These are phyloP conservation scores for Achaetomiella virescens DNA, from an alignment of 495 filamentous ascomycete species.

Conservation along the genomic window DNA sequence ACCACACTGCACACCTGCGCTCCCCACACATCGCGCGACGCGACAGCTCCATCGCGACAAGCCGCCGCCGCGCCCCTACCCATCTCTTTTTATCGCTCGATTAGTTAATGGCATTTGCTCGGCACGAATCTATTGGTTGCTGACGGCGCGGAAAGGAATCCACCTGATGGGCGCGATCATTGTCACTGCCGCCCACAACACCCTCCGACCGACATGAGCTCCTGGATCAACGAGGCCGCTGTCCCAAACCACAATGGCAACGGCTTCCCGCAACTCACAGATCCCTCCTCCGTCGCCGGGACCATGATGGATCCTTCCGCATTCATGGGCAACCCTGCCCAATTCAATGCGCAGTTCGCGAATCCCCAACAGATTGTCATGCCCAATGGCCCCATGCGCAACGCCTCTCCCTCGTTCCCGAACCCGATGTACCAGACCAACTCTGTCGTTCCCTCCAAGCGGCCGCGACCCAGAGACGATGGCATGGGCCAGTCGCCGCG, in stretches of 20 bases:
- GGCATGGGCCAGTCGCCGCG: conserved; percentile 75
- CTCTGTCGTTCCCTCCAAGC: conserved; percentile 80
- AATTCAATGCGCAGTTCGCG: conserved; percentile 50
- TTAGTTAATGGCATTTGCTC: conserved; percentile 28
- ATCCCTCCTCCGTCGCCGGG: conserved; percentile 44
- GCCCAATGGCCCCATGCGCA: conserved; percentile 78
- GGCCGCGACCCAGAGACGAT: conserved; percentile 76
- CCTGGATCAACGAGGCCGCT: conserved; percentile 75
- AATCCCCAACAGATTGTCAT: conserved; percentile 64
- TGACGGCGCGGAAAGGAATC: conserved; percentile 38
- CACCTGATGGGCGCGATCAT: conserved; percentile 45
- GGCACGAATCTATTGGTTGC: conserved; percentile 35
- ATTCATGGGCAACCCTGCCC: conserved; percentile 46
- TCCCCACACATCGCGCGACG: conserved; percentile 41
- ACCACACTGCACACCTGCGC: conserved; percentile 28
- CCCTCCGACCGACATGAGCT: conserved; percentile 56
- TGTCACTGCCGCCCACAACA: conserved; percentile 25
- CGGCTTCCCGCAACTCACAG: conserved; percentile 60
- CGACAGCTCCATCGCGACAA: conserved; percentile 50
- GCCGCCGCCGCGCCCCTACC: conserved; percentile 37
- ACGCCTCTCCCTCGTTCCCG: conserved; percentile 67
- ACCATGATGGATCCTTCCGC: conserved; percentile 51
- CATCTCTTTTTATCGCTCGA: conserved; percentile 31
- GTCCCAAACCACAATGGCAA: conserved; percentile 71
- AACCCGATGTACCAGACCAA: conserved; percentile 70